phyloP scores from a whole-genome alignment of 78 protist species.

The Planoprotostelium fungivorum region DNA sequence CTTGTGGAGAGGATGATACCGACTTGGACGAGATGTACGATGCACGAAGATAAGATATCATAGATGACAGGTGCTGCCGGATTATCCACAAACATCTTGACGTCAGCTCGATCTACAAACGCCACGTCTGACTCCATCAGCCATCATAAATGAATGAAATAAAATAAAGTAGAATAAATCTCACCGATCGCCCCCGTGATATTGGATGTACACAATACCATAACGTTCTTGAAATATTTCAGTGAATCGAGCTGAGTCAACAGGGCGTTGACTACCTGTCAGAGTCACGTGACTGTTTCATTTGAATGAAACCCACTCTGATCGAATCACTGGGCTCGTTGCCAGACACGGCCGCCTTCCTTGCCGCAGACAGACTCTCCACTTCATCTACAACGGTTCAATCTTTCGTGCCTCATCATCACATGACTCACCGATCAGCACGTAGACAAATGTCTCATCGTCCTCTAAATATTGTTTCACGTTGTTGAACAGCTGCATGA shows the following conservation, averaged over 20 bases:
- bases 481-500: conserved; percentile 70
- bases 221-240: conserved; percentile 56
- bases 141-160: neutral
- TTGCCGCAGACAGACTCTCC: conserved; percentile 88
- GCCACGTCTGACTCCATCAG: conserved; percentile 48
- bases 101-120: conserved; percentile 95
- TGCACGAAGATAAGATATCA: conserved; percentile 63
- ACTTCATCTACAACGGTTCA: conserved; percentile 60
- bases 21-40: conserved; percentile 47
- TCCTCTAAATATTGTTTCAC: conserved; percentile 70
- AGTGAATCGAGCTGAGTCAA: conserved; percentile 94
- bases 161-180: neutral
- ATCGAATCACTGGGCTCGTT: conserved; percentile 95
- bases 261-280: conserved; percentile 88
- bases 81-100: conserved; percentile 80
- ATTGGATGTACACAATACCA: conserved; percentile 90
- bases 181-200: conserved; percentile 60
- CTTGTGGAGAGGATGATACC: conserved; percentile 36
- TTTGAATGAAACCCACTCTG: conserved; percentile 74
- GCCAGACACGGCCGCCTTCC: conserved; percentile 70
- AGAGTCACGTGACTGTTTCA: neutral
- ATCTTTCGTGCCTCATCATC: neutral
- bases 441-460: conserved; percentile 36
- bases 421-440: conserved; percentile 63
- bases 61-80: conserved; percentile 68